Percentiles rank a stretch among this genome's conserved stretches.
Evolutionary conservation across 1,284 basidiomycete species (phyloP).

Genomic region (Uromyces viciae-fabae): DNA sequence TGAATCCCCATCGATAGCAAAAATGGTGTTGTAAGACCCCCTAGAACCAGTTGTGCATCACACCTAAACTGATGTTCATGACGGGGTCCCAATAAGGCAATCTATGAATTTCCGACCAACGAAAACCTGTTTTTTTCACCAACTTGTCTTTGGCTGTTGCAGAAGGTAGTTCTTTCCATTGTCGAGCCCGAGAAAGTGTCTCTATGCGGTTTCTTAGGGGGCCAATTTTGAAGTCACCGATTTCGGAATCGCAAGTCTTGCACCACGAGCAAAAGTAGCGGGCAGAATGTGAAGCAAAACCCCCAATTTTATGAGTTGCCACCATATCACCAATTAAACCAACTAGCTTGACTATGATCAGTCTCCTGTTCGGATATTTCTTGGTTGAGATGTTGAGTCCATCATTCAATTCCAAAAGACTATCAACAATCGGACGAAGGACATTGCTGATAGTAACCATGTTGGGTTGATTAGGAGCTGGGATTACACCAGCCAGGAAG

Average conservation of each 20-base stretch:
- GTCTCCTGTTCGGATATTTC: not conserved
- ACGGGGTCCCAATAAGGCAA: conserved; percentile 22
- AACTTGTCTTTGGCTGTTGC: not conserved
- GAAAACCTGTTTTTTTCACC: not conserved
- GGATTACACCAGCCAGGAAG: not conserved
- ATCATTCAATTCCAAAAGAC: not conserved
- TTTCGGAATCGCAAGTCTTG: not conserved
- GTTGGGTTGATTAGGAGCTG: conserved; percentile 15
- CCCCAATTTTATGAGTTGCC: conserved; percentile 32
- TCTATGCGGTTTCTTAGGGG: not conserved
- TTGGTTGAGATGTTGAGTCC: not conserved
- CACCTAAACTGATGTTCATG: not conserved
- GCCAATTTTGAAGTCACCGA: not conserved
- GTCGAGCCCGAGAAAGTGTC: not conserved
- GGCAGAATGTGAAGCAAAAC: conserved; percentile 11
- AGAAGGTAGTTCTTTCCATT: not conserved
- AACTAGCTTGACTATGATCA: not conserved
- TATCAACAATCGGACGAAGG: not conserved
- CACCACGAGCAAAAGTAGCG: conserved; percentile 11
- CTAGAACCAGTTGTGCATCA: conserved; percentile 30
- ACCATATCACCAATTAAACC: conserved; percentile 17
- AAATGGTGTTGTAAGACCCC: conserved; percentile 31
- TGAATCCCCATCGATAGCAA: not conserved
- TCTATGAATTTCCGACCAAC: conserved; percentile 18
- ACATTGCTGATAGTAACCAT: not conserved